Evolutionary conservation across 495 filamentous ascomycete genomes (phyloP).

Genomic region (Daldinia decipiens): DNA sequence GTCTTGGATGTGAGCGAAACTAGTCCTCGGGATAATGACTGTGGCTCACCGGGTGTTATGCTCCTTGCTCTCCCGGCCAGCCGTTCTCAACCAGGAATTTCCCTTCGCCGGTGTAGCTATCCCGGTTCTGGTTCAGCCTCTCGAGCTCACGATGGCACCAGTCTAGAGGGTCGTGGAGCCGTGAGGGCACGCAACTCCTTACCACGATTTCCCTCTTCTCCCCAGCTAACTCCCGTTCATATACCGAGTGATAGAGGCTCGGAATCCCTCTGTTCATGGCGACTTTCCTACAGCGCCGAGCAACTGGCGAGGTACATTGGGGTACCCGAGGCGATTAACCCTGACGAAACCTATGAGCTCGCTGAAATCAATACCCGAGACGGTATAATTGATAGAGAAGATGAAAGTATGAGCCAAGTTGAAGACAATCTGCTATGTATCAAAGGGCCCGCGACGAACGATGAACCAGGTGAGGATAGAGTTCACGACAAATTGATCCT

Average conservation of each 20-base stretch:
- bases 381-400: conserved; percentile 1
- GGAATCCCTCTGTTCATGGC: conserved; percentile 53
- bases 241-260: conserved; percentile 44
- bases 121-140: conserved; percentile 32
- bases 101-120: conserved; percentile 42
- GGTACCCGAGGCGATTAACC: conserved; percentile 17
- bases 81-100: conserved; percentile 16
- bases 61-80: conserved; percentile 4
- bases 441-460: neutral
- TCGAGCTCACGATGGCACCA: conserved; percentile 19
- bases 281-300: conserved; percentile 52
- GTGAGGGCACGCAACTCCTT: conserved; percentile 39
- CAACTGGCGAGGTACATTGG: conserved; percentile 48
- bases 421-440: conserved; percentile 14
- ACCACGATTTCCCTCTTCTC: conserved; percentile 45
- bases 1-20: conserved; percentile 41
- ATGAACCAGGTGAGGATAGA: neutral
- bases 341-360: neutral
- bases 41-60: conserved; percentile 9
- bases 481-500: neutral
- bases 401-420: conserved; percentile 22
- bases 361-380: neutral
- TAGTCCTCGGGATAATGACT: conserved; percentile 3
- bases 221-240: conserved; percentile 47
- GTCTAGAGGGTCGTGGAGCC: conserved; percentile 17